Base-by-base conservation (phyloP, 352 stramenopile genomes). In the Phytophthora agathidicida region DNA sequence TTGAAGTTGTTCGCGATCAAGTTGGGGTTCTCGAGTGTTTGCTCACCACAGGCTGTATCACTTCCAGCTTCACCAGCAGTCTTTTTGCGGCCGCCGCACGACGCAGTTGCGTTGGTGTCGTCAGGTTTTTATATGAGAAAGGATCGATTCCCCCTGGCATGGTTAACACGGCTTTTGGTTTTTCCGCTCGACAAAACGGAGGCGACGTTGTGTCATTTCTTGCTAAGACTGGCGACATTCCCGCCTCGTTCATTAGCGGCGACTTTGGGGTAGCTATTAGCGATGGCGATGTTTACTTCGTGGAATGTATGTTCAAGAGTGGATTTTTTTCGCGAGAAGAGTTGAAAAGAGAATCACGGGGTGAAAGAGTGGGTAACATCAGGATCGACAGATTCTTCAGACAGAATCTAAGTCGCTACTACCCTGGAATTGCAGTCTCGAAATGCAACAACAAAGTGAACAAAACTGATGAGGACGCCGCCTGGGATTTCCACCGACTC, bases 51-150 rank as follows among this genome's bases (percentile, higher is more conserved):
- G 39, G 14, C n/a, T 19, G 3, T n/a, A 35, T 47, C 2, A 33
- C 39, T 33, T 6, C 39, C 3, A 32, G 39, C 14, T 47, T 47
- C 22, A 47, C 32, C 22, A 24, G 39, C 8, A 3, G 14, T 24
- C 11, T 33, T 7, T 47, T 47, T 24, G 39, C 14, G 7, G 6
- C 20, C 9, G 22, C 39, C 39, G 13, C 39, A 3, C 16, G 11
- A 5, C 0, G 23, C 26, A 22, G 39, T 47, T 32, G 23, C 23
- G 23, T 37, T 27, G 26, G 36, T 3, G 26, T 49, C 9, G 26
- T 49, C 26, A 16, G 36, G 24, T 37, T 49, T 26, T 35, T 49
- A 17, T 49, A 43, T 5, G 16, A 11, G 8, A 47, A 47, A n/a
- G 23, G 39, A 14, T 35, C 39, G 7, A 23, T 47, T 11, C 32